Base-by-base conservation (phyloP, 169 alveolate species). In the Plasmodium falciparum region DNA sequence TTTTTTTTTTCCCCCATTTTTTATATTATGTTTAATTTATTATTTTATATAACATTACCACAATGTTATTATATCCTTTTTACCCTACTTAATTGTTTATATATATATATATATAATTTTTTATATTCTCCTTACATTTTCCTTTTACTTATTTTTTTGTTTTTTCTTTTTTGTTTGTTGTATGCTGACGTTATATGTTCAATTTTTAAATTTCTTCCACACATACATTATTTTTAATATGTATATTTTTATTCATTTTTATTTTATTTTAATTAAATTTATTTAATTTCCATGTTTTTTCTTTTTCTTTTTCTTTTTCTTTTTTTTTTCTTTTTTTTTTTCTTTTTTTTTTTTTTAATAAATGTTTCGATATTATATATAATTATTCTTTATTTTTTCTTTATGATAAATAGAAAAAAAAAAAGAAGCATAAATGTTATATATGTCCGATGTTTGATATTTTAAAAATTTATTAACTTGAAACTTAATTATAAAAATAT, bases 111-210 rank as follows among this genome's bases (percentile, higher is more conserved):
- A 39, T 26, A 26, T 56, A 12, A 56, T 56, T 56, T 15, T 13
- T 0, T 13, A 5, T 56, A 56, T 56, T 56, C 6, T 56, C 22
- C 15, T 56, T 56, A 56, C 65, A 56, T 6, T 56, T 56, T 56
- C 3, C 65, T 12, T 56, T 56, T 56, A 15, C 8, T 17, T 56
- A 22, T 74, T 4, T 74, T 74, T 56, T 74, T 61, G 47, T 9
- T 9, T 63, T 4, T 12, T 9, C 62, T n/a, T 33, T 26, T 75
- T 49, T 29, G 20, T 75, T 22, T 15, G 11, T 56, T 17, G 17
- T 56, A 9, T 17, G 24, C 17, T 17, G 20, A 56, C 22, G 65
- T 56, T 13, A 56, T 17, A 2, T 17, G 24, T 62, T 15, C 9
- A 20, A 26, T 62, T 62, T 61, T 61, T 61, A 61, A 62, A 2